Evolutionary conservation across 139 green algal species (phyloP), one percentile per base, ranked within the genome.

Genomic region (Yamagishiella unicocca): DNA sequence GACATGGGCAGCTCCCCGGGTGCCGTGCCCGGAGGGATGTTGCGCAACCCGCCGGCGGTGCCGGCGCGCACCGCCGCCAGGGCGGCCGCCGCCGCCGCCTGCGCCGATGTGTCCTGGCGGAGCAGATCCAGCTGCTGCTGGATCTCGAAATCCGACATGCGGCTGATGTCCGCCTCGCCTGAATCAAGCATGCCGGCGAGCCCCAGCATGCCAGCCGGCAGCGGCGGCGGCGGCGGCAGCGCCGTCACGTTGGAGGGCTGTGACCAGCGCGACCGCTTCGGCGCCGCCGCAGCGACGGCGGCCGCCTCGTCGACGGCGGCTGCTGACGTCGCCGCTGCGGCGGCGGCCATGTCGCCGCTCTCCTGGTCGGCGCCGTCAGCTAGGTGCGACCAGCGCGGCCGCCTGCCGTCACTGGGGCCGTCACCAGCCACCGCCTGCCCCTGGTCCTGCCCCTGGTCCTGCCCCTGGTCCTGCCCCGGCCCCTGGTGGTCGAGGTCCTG

Each of bases 101-200:
- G 58, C 58, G 58, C 21, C 1, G 62, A 9, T 1, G 64, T 43
- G n/a, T 86, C 64, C 38, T 45, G 33, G 5, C 80, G 80, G 7
- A 86, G 31, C 22, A 68, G n/a, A 6, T 86, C 80, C 43, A 86
- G 46, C 64, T 86, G 80, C 43, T 67, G 62, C 80, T 86, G 64
- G 17, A 86, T 77, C 45, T 86, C 80, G 22, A 66, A 10, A 27
- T 77, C 77, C 2, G 43, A 42, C 80, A 86, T 42, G 19, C 43
- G 31, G 43, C 62, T 78, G 17, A 86, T 40, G 43, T 86, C 77
- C 7, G 17, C n/a, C 29, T 84, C 77, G 31, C 58, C n/a, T 0
- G 33, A 35, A 10, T 8, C 24, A 9, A n/a, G n/a, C n/a, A 33
- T 43, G 72, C n/a, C 45, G 45, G 8, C 70, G 70, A 58, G 53